Evolutionary conservation across 768 basidiomycete species (phyloP), one percentile per base, ranked within the genome.

Genomic region (Hortiboletus campestris): DNA sequence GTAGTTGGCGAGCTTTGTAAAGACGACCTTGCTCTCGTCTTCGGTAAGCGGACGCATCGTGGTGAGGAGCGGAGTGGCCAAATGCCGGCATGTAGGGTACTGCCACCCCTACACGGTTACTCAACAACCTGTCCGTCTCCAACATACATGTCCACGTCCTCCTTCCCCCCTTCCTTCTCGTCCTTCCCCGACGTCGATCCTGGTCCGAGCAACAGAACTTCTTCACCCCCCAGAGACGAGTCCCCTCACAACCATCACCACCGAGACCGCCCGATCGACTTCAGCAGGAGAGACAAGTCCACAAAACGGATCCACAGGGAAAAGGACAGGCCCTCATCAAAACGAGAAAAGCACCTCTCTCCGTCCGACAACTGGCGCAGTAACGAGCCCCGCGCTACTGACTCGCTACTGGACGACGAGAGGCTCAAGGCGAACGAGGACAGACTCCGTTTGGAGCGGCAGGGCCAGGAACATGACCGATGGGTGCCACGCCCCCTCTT

Each of bases 1-100:
- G 73, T 97, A 99, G 74, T 97, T 98, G 45, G 97, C 94, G 39
- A 99, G 83, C 73, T 99, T 99, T 39, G 90, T 87, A 66, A 98
- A 99, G 14, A 98, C 91, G 0, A 89, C 83, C 71, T 97, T 97
- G 65, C 92, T 96, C 75, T 99, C 96, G 56, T 97, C 94, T 72
- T 98, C 92, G 25, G 96, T 98, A 49, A 98, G 78, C 20, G 96
- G 96, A 10, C 96, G 88, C 96, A 98, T 97, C 39, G 51, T 75
- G 57, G 40, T 59, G 44, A 16, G 50, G 35, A 49, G 53, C 47
- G 52, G 46, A 34, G 43, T 28, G 42, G 48, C 54, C 36, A 46
- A 38, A 5, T 25, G 25, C 25, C 25, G 25, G 25, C 25, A 25
- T 25, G 25, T 25, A 25, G 25, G 4, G 43, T 45, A 55, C 48